phyloP scores from a whole-genome alignment of 257 asterid genomes.

The Scutellaria baicalensis region DNA sequence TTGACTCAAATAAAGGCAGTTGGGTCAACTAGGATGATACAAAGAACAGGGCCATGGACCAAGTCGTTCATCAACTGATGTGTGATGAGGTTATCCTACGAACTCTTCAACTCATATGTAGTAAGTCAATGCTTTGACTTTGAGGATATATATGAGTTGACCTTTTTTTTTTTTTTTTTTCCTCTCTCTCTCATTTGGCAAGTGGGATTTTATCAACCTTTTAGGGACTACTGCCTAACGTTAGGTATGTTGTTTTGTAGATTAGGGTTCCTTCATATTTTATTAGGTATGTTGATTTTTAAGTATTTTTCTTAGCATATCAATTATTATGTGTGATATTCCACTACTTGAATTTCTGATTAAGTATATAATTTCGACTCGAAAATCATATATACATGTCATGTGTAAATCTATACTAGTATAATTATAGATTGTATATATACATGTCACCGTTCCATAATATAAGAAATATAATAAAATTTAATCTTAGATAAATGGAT shows the following conservation, averaged over 20 bases:
- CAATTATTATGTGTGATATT: background rate
- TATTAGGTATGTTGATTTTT: background rate
- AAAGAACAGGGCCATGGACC: constrained; percentile 14
- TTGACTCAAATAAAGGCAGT: constrained; percentile 4
- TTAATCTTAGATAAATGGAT: background rate
- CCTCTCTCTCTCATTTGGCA: background rate
- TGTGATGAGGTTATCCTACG: background rate
- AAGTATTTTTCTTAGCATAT: background rate
- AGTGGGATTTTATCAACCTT: constrained; percentile 6
- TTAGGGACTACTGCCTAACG: background rate
- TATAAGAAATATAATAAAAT: background rate
- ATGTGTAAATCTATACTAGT: too few relatives aligned
- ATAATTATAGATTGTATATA: background rate
- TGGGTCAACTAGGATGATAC: constrained; percentile 26
- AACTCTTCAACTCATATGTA: background rate
- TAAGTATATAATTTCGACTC: too few relatives aligned
- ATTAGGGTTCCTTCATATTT: background rate
- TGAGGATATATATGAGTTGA: constrained; percentile 5
- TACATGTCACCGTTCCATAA: background rate
- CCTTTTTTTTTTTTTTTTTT: too few relatives aligned
- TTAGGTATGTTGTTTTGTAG: background rate
- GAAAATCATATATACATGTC: too few relatives aligned
- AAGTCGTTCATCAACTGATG: background rate
- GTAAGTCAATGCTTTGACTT: constrained; percentile 4
- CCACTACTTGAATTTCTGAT: too few relatives aligned